Evolutionary conservation across 2,329 filamentous ascomycete genomes (phyloP), one percentile per base, ranked within the genome.

Genomic region (Dryadomyces quercus-mongolicae): DNA sequence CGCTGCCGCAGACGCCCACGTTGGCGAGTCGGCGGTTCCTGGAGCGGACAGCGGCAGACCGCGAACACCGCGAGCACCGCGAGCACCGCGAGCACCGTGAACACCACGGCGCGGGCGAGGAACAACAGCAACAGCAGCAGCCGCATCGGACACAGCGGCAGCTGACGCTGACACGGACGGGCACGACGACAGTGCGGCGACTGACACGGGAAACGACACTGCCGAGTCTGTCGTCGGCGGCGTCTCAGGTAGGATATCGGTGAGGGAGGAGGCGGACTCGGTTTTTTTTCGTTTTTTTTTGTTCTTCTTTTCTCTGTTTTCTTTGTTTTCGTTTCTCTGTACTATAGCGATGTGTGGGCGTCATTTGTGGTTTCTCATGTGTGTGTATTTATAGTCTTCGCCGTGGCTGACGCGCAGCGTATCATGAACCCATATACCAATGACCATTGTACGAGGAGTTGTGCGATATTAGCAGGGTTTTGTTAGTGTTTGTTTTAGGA

Each of bases 171-270:
- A 62, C 65, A 2, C 45, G 34, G 46, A 36, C 31, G 56, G 63
- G 78, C 53, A 72, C 48, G 31, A 45, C 49, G 21, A 54, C 36
- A 16, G 36, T 40, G 36, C 36, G 56, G 13, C 51, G 67, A 57
- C 65, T 65, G 21, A 71, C 70, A 51, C 71, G 75, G 53, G 71
- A 74, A 54, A 73, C 70, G 59, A 67, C 67, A 54, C 67, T 71
- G 55, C 65, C 66, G 38, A 68, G 62, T 57, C 60, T 69, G 45
- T 70, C 74, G 16, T 59, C 61, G 34, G 66, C 69, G 18, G 66
- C 70, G 55, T 66, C 70, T 40, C 67, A 71, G 40, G 61, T 70
- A 15, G 64, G 67, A 55, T 76, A 75, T 63, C 69, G 75, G 67
- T 77, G 65, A 72, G 42, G 10, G 15, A n/a, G 42, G 42, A 31